Base-by-base conservation (phyloP, 257 asterid species). In the Nicotiana paniculata region DNA sequence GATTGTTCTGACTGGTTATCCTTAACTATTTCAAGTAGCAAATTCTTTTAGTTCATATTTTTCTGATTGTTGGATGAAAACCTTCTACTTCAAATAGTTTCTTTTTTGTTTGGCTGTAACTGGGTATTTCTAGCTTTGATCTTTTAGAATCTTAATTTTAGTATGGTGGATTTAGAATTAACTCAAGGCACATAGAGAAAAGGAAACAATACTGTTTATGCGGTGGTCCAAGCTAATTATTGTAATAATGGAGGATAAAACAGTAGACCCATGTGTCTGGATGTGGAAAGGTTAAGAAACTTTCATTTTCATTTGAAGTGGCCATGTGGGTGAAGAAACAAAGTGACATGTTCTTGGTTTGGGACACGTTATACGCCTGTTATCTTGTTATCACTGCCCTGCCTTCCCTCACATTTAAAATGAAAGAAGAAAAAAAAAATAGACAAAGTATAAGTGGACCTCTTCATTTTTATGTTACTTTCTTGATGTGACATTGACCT, bases 401-500 rank as follows among this genome's bases (percentile, higher is more conserved):
- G 61, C 17, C 79, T 72, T 72, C 5, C 24, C 79, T 24, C 79
- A 26, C 43, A 79, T 21, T 62, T n/a, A 39, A 39, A 51, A 79
- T 5, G 33, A 11, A 39, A 32, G 70, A 79, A 63, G 69, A 4
- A 37, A 37, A 17, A 77, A 53, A 76, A 28, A 37, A 21, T 13
- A 5, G 64, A 28, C 54, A 48, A 74, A 79, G 85, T 87, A 82
- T 69, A 84, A 84, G 90, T 88, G 90, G 91, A 84, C 55, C 82
- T 51, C 39, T 83, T 82, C 79, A 55, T 82, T 88, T 85, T 79
- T 81, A 63, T 83, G 89, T 87, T 85, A 86, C 88, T 87, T 87
- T 88, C 87, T 54, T 83, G 89, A 86, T 89, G 88, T 77, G 91
- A 90, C 88, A 32, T 81, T 85, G 84, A 88, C 88, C 87, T 85